Evolutionary conservation across 2,329 filamentous ascomycete species (phyloP).

Genomic region (Thielaviopsis ethacetica): DNA sequence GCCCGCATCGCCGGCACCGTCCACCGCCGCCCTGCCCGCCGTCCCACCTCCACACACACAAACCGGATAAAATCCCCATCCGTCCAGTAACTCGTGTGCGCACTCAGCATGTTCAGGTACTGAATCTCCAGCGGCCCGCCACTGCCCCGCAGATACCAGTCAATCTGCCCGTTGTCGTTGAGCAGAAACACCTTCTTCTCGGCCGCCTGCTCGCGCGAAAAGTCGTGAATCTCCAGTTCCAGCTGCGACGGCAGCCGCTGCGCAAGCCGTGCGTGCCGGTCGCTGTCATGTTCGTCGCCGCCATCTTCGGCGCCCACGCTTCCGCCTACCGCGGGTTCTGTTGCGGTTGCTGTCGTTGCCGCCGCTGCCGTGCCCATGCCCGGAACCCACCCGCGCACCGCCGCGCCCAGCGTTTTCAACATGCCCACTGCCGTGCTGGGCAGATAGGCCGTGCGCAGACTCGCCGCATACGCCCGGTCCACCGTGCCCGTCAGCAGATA

Average conservation of each 20-base stretch:
- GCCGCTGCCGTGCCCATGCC: slow-evolving; percentile 18
- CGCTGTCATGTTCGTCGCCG: slow-evolving; percentile 12
- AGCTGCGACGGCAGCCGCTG: slow-evolving; percentile 45
- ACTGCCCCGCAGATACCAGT: slow-evolving; percentile 72
- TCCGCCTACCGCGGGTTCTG: slow-evolving; percentile 15
- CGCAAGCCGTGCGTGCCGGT: slow-evolving; percentile 18
- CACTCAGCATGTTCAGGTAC: slow-evolving; percentile 92
- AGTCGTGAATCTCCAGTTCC: slow-evolving; percentile 94
- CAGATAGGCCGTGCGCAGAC: slow-evolving; percentile 61
- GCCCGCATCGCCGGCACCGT: slow-evolving; percentile 43
- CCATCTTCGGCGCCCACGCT: background rate
- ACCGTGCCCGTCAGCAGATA: slow-evolving; percentile 86
- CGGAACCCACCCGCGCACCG: slow-evolving; percentile 45
- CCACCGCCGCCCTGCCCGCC: slow-evolving; percentile 48
- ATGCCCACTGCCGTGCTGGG: slow-evolving; percentile 55
- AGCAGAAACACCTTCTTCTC: slow-evolving; percentile 76
- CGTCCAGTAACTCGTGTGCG: slow-evolving; percentile 89
- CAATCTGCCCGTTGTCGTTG: slow-evolving; percentile 93
- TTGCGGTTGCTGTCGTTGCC: background rate
- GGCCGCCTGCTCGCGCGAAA: slow-evolving; percentile 77
- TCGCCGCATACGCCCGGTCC: slow-evolving; percentile 61
- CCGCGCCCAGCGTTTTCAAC: slow-evolving; percentile 45
- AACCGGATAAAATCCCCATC: slow-evolving; percentile 78
- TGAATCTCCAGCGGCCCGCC: slow-evolving; percentile 84
- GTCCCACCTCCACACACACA: slow-evolving; percentile 73